Base-by-base conservation (phyloP, 2,329 filamentous ascomycete species). In the Fusarium staphyleae region DNA sequence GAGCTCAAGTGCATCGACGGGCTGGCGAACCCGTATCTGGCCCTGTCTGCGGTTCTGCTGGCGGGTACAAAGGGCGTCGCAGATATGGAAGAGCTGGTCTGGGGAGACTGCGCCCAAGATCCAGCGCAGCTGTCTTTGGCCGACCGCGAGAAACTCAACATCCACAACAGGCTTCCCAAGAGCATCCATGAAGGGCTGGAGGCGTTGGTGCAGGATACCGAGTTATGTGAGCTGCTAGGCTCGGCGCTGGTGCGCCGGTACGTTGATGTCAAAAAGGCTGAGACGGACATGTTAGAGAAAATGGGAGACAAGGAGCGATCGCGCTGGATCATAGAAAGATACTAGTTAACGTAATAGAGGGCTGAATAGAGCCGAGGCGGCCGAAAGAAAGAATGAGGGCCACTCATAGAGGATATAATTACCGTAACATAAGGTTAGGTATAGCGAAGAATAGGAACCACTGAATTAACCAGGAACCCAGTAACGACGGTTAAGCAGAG, bases 1-100 rank as follows among this genome's bases (percentile, higher is more conserved):
- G 91, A 96, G 72, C 64, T 96, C 16, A 88, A 91, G 67, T 85
- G 82, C 48, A 67, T 93, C n/a, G 91, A 96, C 66, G 91, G 90
- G 0, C 73, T 91, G 14, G 88, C 90, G 3, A 96, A 96, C 67
- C 83, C 87, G 47, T 96, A 95, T 68, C 72, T 96, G 2, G 87
- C 71, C 14, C 45, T 74, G 42, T 61, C 71, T 7, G 71, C 70
- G 15, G 53, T 75, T 2, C 33, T 75, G 3, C 60, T 68, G 2
- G 70, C 74, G 1, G 69, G 72, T 2, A 39, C 66, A n/a, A 40
- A 63, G 29, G 69, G 71, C 7, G 57, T 72, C 4, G 51, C 48
- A 8, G 57, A 53, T 24, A 39, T 55, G 37, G 72, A 77, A 48
- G 57, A 70, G 40, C 69, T 88, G 40, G 65, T 67, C 11, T 79